These are phyloP conservation scores for Cymbopogon citratus DNA, from an alignment of 176 grass and related monocot genomes.

Conservation along the genomic window DNA sequence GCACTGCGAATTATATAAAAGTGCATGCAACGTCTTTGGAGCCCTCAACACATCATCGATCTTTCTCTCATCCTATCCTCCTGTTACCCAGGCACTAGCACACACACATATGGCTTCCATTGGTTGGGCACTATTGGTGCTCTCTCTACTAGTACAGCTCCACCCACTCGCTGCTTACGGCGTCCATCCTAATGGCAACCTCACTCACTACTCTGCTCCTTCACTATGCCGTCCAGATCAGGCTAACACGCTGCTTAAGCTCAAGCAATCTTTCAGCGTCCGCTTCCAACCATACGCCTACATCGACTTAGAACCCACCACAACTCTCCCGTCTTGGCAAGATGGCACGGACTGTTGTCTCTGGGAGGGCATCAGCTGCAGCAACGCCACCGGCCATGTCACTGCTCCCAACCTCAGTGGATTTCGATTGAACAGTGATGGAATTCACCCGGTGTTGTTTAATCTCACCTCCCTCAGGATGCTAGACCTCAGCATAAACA, in stretches of 20 bases:
- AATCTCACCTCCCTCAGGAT: slow-evolving; percentile 3
- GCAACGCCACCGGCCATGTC: too few relatives aligned
- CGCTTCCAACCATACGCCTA: neutral
- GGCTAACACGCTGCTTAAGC: slow-evolving; percentile 3
- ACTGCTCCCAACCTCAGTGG: neutral
- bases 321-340: slow-evolving; percentile 23
- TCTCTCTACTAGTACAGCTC: neutral
- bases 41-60: neutral
- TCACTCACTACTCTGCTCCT: neutral
- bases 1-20: neutral
- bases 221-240: slow-evolving; percentile 11
- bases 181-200: neutral
- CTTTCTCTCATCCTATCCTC: neutral
- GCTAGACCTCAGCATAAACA: slow-evolving; percentile 29
- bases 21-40: neutral
- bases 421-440: neutral
- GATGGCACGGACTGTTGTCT: neutral
- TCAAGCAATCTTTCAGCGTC: slow-evolving; percentile 8
- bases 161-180: neutral
- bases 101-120: neutral
- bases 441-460: too few relatives aligned
- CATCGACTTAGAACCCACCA: neutral
- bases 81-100: too few relatives aligned
- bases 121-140: neutral
- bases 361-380: too few relatives aligned